phyloP scores from a whole-genome alignment of 2,329 filamentous ascomycete genomes.

The Alternaria sp. region DNA sequence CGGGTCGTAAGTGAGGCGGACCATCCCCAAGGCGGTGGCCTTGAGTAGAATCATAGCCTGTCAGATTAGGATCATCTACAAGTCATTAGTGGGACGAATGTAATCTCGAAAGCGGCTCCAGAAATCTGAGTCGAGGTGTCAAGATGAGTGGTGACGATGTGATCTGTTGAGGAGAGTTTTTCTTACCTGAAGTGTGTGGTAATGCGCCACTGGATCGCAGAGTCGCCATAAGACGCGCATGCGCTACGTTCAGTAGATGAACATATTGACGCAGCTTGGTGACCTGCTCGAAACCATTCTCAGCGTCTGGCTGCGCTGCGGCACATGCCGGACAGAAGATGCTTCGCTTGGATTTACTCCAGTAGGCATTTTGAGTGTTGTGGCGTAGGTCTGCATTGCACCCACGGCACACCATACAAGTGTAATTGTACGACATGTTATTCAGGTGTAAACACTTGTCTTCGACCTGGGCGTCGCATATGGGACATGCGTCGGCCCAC shows the following conservation, averaged over 20 bases:
- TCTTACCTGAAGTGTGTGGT: conserved; percentile 71
- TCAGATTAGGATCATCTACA: conserved; percentile 72
- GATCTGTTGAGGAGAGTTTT: conserved; percentile 23
- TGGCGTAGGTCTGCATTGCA: conserved; percentile 78
- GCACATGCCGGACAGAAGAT: conserved; percentile 77
- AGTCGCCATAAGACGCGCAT: conserved; percentile 87
- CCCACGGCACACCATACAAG: conserved; percentile 74
- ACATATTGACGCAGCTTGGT: conserved; percentile 93
- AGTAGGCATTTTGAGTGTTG: conserved; percentile 72
- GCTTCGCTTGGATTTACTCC: conserved; percentile 72
- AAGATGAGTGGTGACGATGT: conserved; percentile 42
- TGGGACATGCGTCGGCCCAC: conserved; percentile 76
- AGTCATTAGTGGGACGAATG: conserved; percentile 42
- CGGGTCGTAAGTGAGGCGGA: conserved; percentile 66
- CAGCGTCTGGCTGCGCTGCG: conserved; percentile 63
- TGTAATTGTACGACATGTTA: conserved; percentile 82
- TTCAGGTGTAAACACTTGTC: conserved; percentile 85
- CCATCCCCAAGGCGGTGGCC: conserved; percentile 65
- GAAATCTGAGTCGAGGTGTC: conserved; percentile 43
- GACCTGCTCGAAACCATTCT: conserved; percentile 74
- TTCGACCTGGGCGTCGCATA: conserved; percentile 87
- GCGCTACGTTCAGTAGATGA: conserved; percentile 87
- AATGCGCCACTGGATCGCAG: conserved; percentile 83
- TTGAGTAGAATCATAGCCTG: conserved; percentile 71
- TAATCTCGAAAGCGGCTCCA: conserved; percentile 42